Base-by-base conservation (phyloP, 495 filamentous ascomycete species). In the Aspergillus sclerotiicarbonarius region DNA sequence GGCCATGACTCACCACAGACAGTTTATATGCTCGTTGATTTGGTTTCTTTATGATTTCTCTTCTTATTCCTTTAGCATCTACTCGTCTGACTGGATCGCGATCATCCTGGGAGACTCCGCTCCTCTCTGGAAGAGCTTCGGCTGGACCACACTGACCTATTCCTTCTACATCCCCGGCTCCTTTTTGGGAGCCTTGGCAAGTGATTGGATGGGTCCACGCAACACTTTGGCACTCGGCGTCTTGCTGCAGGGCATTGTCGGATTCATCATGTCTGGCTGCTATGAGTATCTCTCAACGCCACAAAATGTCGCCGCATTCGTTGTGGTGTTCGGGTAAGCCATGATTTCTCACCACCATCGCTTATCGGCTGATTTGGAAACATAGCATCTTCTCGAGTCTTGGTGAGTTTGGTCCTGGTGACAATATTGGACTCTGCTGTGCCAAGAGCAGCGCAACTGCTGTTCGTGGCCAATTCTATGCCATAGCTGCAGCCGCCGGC, bases 1-100 rank as follows among this genome's bases (percentile, higher is more conserved):
- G 76, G 69, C 44, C 21, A 53, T 32, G 84, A 78, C 69, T 91
- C 89, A 76, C 80, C 80, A 68, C 78, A 69, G 54, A n/a, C 72
- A 96, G 48, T 59, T 81, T 5, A 72, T 89, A 13, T 88, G 96
- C 46, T 87, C 82, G 54, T 58, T 88, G 21, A 91, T 97, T 69
- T 97, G 92, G 92, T 96, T 95, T 72, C 82, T 95, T 62, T 96
- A 96, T 67, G 89, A 96, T 74, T 93, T 93, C 63, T 87, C 84
- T 0, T 72, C 85, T 19, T 96, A 94, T 68, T 84, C 86, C 12
- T 94, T 94, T 73, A 76, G 82, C 53, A 89, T 92, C 61, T 94
- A 91, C 71, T 88, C 87, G 0, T 84, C 84, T 8, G 74, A 82
- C 7, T 91, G 90, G 73, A 65, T 96, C 16, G 57, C 67, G 16